Conservation (phyloP, 345 rosid species). For the Crucihimalaya himalaica region DNA sequence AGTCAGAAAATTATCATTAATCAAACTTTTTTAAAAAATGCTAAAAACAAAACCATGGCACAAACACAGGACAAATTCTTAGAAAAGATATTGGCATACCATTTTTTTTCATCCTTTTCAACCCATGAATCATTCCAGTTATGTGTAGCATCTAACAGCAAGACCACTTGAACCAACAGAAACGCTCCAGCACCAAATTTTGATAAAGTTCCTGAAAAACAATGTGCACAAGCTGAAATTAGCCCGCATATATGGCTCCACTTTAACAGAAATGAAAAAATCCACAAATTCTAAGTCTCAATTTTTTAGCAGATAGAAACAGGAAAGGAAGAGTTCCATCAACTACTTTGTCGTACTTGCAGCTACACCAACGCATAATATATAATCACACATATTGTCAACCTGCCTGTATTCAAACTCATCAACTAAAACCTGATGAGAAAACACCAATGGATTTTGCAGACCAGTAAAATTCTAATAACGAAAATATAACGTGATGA, state of each 20-base stretch:
- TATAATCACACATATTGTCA: neutral
- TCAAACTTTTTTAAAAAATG: neutral
- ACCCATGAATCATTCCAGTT: slow-evolving; percentile 98
- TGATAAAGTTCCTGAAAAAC: slow-evolving; percentile 69
- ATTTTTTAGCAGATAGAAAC: neutral
- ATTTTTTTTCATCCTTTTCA: slow-evolving; percentile 91
- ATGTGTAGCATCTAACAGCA: slow-evolving; percentile 83
- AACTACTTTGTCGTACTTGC: neutral
- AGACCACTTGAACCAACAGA: slow-evolving; percentile 89
- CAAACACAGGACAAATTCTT: neutral
- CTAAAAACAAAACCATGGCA: neutral
- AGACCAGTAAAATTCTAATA: neutral
- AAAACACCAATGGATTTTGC: neutral
- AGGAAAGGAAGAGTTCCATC: neutral
- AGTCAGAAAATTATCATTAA: neutral
- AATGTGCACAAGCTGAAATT: slow-evolving; percentile 2
- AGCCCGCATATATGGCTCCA: neutral
- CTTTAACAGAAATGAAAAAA: neutral
- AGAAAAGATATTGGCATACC: slow-evolving; percentile 48
- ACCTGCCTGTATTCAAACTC: neutral
- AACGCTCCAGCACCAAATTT: slow-evolving; percentile 98
- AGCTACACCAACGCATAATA: neutral
- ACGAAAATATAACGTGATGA: neutral
- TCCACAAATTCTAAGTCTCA: neutral
- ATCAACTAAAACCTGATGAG: neutral